Percentiles rank a stretch among this genome's conserved stretches.
phyloP scores from a whole-genome alignment of 208 protist genomes.

The Wallacemonas sp. region DNA sequence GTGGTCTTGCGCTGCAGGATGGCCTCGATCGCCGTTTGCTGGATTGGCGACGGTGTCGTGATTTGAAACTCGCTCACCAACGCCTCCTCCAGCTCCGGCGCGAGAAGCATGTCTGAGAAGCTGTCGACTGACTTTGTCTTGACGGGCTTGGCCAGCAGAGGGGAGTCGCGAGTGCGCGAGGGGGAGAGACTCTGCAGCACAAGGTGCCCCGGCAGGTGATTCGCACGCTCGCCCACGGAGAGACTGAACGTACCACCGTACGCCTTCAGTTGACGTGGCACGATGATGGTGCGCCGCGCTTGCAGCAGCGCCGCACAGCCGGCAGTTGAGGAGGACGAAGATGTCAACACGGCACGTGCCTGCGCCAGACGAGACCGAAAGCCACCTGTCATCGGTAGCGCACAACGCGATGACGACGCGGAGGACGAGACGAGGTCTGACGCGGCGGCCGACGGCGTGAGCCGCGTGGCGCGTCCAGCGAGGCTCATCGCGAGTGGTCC shows the following conservation, averaged over 20 bases:
- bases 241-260: slow-evolving; percentile 77
- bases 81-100: slow-evolving; percentile 35
- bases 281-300: slow-evolving; percentile 45
- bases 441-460: too few species aligned
- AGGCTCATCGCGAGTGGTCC: too few species aligned
- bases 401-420: too few species aligned
- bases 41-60: slow-evolving; percentile 73
- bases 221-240: slow-evolving; percentile 63
- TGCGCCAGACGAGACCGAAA: too few species aligned
- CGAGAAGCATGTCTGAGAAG: slow-evolving; percentile 65
- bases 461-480: too few species aligned
- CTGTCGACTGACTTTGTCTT: slow-evolving; percentile 63
- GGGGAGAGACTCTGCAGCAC: slow-evolving; percentile 71
- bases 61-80: slow-evolving; percentile 36
- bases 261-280: slow-evolving; percentile 73
- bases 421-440: slow-evolving; percentile 3
- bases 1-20: slow-evolving; percentile 66
- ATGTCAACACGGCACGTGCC: neutral
- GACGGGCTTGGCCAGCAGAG: slow-evolving; percentile 52
- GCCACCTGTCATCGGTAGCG: too few species aligned
- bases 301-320: slow-evolving; percentile 18
- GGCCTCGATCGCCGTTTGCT: slow-evolving; percentile 74
- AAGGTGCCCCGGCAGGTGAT: slow-evolving; percentile 49
- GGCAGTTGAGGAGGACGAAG: neutral
- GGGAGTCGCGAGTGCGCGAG: slow-evolving; percentile 33